phyloP scores from a whole-genome alignment of 2,329 filamentous ascomycete genomes.

The Colletotrichum neosansevieriae region DNA sequence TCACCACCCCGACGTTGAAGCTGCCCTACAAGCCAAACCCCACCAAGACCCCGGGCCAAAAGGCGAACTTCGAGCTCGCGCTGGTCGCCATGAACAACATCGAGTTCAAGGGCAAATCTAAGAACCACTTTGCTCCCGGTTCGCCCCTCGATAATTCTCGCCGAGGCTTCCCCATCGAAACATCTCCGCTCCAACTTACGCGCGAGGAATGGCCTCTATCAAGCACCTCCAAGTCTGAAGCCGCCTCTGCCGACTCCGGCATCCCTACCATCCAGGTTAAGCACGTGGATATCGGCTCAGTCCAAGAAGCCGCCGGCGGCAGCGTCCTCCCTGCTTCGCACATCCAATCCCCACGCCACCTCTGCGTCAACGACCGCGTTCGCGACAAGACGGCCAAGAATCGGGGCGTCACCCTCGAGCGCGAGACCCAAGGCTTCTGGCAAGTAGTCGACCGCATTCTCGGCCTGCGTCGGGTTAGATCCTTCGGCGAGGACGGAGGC shows the following conservation, averaged over 20 bases:
- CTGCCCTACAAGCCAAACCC: background rate
- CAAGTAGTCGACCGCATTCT: slow-evolving; percentile 1
- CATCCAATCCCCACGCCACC: slow-evolving; percentile 1
- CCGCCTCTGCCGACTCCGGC: background rate
- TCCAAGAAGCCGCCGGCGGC: background rate
- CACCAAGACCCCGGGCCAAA: background rate
- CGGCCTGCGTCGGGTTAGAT: slow-evolving; percentile 13
- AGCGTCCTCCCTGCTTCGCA: background rate
- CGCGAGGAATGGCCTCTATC: background rate
- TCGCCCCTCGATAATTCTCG: background rate
- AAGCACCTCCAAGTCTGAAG: background rate
- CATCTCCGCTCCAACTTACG: background rate
- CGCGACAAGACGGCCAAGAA: background rate
- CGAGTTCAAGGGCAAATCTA: background rate
- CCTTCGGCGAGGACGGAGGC: slow-evolving; percentile 7
- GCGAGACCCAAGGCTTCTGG: background rate
- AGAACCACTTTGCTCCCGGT: background rate
- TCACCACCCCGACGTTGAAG: background rate
- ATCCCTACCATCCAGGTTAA: slow-evolving; percentile 19
- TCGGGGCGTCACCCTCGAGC: background rate
- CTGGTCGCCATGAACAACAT: background rate
- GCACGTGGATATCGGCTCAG: background rate
- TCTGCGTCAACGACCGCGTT: background rate
- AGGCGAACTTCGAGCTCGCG: background rate
- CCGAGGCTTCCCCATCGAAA: background rate